phyloP scores from a whole-genome alignment of 1,139 yeast species.

The Candida labiduridarum region DNA sequence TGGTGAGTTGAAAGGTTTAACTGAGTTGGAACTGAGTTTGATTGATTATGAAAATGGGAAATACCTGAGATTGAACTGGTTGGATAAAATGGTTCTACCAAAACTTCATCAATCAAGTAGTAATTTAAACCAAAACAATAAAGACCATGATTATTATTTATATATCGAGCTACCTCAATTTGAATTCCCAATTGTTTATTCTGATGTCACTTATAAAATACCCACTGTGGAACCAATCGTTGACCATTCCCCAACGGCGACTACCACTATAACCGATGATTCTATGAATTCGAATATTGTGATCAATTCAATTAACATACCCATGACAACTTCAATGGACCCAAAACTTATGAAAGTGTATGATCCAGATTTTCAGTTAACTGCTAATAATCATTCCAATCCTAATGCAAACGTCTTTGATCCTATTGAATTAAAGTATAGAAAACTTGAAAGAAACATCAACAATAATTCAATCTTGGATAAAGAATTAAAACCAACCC shows the following conservation, averaged over 20 bases:
- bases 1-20: conserved; percentile 25
- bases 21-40: conserved; percentile 53
- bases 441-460: conserved; percentile 75
- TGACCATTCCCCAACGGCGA: conserved; percentile 5
- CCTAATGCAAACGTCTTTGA: conserved; percentile 38
- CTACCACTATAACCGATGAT: conserved; percentile 10
- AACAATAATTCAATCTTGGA: conserved; percentile 78
- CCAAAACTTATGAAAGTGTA: conserved; percentile 24
- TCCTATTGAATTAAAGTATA: conserved; percentile 86
- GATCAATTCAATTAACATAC: conserved; percentile 40
- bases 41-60: conserved; percentile 74
- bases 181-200: conserved; percentile 79
- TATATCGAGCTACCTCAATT: conserved; percentile 74
- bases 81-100: conserved; percentile 68
- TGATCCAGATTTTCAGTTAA: conserved; percentile 42
- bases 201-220: conserved; percentile 49
- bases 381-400: conserved; percentile 9
- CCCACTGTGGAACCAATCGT: conserved; percentile 17
- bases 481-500: conserved; percentile 85
- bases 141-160: conserved; percentile 43
- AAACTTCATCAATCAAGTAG: conserved; percentile 44
- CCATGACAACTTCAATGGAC: conserved; percentile 20
- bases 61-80: conserved; percentile 65
- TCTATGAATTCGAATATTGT: conserved; percentile 27
- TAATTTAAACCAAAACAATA: conserved; percentile 20